These are phyloP conservation scores for Salix caprea DNA, from an alignment of 345 rosid species.

Conservation along the genomic window DNA sequence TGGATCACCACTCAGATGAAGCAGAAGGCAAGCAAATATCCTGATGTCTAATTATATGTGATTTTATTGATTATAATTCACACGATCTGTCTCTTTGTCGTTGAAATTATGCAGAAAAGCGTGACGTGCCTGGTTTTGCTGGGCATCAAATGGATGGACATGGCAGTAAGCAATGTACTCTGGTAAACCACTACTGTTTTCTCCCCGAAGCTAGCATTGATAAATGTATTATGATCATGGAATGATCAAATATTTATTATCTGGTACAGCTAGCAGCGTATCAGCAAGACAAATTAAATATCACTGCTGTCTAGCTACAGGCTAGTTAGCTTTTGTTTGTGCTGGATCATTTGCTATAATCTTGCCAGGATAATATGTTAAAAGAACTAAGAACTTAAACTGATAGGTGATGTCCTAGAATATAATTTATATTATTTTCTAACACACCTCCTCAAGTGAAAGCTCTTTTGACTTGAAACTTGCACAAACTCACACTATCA, in stretches of 20 bases:
- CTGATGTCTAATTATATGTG: not conserved
- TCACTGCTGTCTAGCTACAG: too few relatives aligned
- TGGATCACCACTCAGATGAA: slow-evolving; percentile 9
- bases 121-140: slow-evolving; percentile 7
- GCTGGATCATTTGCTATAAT: not conserved
- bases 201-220: not conserved
- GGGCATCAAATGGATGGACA: slow-evolving; percentile 16
- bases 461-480: too few relatives aligned
- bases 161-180: slow-evolving; percentile 17
- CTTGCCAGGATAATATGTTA: not conserved
- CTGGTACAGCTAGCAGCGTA: too few relatives aligned
- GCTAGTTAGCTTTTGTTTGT: not conserved
- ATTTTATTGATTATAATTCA: not conserved
- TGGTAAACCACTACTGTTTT: slow-evolving; percentile 9
- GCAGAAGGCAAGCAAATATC: slow-evolving; percentile 27
- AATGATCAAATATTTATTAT: too few relatives aligned
- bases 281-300: too few relatives aligned
- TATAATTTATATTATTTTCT: too few relatives aligned
- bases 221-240: not conserved
- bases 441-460: too few relatives aligned
- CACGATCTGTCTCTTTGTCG: not conserved
- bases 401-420: rapidly evolving
- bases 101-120: slow-evolving; percentile 26
- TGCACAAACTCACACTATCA: too few relatives aligned
- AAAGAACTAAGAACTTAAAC: too few relatives aligned